A percentile compares a stretch with the other conserved stretches of the same genome.
These are phyloP conservation scores for Penicillium verhagenii DNA, from an alignment of 495 filamentous ascomycete species.

Conservation along the genomic window DNA sequence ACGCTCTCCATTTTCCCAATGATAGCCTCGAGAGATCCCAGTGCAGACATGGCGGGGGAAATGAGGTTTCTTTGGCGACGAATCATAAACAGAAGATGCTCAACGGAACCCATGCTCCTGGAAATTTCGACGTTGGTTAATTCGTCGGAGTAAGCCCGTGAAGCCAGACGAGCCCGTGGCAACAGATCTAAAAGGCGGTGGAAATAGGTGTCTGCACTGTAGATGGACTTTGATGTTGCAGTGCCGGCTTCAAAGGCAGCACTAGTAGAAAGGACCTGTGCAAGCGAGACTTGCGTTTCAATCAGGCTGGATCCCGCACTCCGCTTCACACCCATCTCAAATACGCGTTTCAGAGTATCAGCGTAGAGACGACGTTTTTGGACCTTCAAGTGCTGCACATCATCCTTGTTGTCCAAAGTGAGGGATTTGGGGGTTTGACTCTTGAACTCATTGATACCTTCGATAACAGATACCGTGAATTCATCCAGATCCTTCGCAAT, in stretches of 20 bases:
- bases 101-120: constrained; percentile 75
- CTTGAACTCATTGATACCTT: constrained; percentile 67
- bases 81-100: constrained; percentile 69
- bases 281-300: constrained; percentile 65
- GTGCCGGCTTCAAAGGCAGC: constrained; percentile 30
- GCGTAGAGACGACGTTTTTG: constrained; percentile 89
- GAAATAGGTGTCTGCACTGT: constrained; percentile 67
- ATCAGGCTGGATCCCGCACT: constrained; percentile 71
- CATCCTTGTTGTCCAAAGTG: constrained; percentile 77
- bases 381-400: constrained; percentile 81
- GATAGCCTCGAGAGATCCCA: constrained; percentile 34
- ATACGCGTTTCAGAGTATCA: constrained; percentile 76
- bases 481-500: constrained; percentile 58
- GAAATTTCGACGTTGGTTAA: constrained; percentile 73
- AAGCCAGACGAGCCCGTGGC: constrained; percentile 60
- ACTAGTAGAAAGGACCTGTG: constrained; percentile 61
- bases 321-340: constrained; percentile 83
- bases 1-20: constrained; percentile 40
- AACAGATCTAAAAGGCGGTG: constrained; percentile 72
- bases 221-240: constrained; percentile 19
- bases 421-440: constrained; percentile 74
- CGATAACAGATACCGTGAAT: constrained; percentile 65
- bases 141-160: constrained; percentile 75
- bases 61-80: constrained; percentile 65
- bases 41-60: constrained; percentile 39